Percentiles rank a stretch among this genome's conserved stretches.
phyloP scores from a whole-genome alignment of 164 flowering plant species.

The Aristolochia californica region DNA sequence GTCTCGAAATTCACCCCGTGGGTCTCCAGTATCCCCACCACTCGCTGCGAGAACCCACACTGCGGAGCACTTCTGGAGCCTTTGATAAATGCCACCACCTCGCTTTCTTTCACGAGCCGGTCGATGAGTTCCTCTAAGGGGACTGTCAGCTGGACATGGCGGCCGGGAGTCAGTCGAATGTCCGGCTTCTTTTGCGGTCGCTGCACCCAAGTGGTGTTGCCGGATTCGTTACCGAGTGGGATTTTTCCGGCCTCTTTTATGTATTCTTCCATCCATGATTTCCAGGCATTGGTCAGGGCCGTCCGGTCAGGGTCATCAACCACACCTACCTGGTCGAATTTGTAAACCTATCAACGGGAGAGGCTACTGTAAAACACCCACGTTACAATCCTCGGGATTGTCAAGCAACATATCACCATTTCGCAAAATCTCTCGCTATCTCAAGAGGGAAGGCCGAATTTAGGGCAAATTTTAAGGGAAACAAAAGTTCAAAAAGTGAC shows the following conservation, averaged over 20 bases:
- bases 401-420: neutral
- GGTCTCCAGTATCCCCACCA: conserved; percentile 62
- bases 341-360: neutral
- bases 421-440: neutral
- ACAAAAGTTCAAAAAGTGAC: neutral
- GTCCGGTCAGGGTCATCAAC: conserved; percentile 71
- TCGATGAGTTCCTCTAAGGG: conserved; percentile 79
- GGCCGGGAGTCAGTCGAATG: conserved; percentile 85
- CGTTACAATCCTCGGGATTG: neutral
- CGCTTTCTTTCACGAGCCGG: conserved; percentile 75
- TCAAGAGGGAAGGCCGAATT: neutral
- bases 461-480: neutral
- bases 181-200: conserved; percentile 67
- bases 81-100: conserved; percentile 91
- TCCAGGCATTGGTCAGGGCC: conserved; percentile 80
- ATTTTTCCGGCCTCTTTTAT: conserved; percentile 66
- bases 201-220: conserved; percentile 75
- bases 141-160: conserved; percentile 65
- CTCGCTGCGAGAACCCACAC: conserved; percentile 95
- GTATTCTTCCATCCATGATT: conserved; percentile 98
- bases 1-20: conserved; percentile 76
- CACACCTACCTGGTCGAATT: conserved; percentile 45
- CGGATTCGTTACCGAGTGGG: conserved; percentile 87
- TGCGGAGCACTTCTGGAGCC: conserved; percentile 84
- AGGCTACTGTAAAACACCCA: neutral